Conservation (phyloP, 2,329 filamentous ascomycete genomes). For the Cyphellophora europaea region DNA sequence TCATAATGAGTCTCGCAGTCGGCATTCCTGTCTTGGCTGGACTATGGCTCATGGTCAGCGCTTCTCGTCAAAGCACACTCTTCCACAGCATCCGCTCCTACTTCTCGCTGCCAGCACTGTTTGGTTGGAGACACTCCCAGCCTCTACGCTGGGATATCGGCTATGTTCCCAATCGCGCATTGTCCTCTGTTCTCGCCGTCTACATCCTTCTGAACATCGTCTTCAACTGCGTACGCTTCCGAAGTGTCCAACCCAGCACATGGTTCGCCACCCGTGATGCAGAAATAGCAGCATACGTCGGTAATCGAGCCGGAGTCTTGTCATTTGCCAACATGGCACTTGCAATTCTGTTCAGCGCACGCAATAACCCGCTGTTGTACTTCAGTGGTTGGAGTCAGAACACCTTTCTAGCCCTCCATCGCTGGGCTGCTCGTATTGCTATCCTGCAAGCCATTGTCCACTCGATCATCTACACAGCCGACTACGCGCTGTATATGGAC, state of each 20-base stretch:
- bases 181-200: slow-evolving; percentile 21
- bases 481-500: slow-evolving; percentile 4
- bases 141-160: slow-evolving; percentile 11
- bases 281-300: slow-evolving; percentile 9
- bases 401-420: slow-evolving; percentile 8
- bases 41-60: neutral
- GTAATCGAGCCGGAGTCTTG: slow-evolving; percentile 12
- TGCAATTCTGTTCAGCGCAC: slow-evolving; percentile 8
- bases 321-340: slow-evolving; percentile 13
- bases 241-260: slow-evolving; percentile 18
- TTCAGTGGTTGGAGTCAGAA: slow-evolving; percentile 24
- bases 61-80: neutral
- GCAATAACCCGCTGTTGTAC: slow-evolving; percentile 12
- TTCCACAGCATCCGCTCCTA: neutral
- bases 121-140: slow-evolving; percentile 8
- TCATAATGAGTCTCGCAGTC: slow-evolving; percentile 4
- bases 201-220: slow-evolving; percentile 23
- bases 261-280: slow-evolving; percentile 6
- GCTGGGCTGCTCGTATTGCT: slow-evolving; percentile 9
- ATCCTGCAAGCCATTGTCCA: slow-evolving; percentile 11
- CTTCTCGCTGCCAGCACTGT: slow-evolving; percentile 7
- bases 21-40: neutral
- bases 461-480: slow-evolving; percentile 9
- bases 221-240: slow-evolving; percentile 19
- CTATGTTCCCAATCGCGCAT: slow-evolving; percentile 19